A percentile compares a stretch with the other conserved stretches of the same genome.
phyloP scores from a whole-genome alignment of 2,329 filamentous ascomycete species.

The Ophiostoma novo-ulmi region DNA sequence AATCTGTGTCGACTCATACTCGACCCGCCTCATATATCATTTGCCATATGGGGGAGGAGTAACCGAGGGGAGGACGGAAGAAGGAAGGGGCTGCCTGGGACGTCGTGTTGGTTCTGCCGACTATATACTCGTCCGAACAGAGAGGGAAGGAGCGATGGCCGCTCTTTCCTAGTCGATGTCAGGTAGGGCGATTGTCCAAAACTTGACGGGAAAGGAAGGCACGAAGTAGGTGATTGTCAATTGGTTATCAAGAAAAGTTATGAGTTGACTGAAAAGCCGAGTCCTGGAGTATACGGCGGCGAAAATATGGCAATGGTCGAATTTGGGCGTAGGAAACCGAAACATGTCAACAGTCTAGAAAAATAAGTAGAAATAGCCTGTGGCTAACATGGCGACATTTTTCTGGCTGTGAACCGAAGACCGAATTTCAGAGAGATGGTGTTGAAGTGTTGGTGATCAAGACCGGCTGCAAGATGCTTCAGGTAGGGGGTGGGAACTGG shows the following conservation, averaged over 20 bases:
- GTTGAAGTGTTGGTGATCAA: not conserved
- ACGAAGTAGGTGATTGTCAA: not conserved
- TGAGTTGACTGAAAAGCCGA: not conserved
- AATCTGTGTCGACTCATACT: not conserved
- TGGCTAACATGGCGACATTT: not conserved
- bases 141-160: not conserved
- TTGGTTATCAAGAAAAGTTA: not conserved
- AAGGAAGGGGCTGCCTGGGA: not conserved
- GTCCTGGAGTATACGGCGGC: not conserved
- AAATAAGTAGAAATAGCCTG: not conserved
- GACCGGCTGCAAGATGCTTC: not conserved
- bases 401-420: not conserved
- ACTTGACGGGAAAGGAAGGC: not conserved
- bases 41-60: not conserved
- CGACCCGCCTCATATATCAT: not conserved
- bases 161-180: not conserved
- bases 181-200: not conserved
- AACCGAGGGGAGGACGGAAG: not conserved
- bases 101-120: not conserved
- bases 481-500: not conserved
- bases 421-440: not conserved
- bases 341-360: not conserved
- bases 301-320: not conserved
- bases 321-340: not conserved
- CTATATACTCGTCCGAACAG: not conserved